A percentile compares a stretch with the other conserved stretches of the same genome.
Evolutionary conservation across 345 rosid species (phyloP).

Genomic region (Lepidium africanum): DNA sequence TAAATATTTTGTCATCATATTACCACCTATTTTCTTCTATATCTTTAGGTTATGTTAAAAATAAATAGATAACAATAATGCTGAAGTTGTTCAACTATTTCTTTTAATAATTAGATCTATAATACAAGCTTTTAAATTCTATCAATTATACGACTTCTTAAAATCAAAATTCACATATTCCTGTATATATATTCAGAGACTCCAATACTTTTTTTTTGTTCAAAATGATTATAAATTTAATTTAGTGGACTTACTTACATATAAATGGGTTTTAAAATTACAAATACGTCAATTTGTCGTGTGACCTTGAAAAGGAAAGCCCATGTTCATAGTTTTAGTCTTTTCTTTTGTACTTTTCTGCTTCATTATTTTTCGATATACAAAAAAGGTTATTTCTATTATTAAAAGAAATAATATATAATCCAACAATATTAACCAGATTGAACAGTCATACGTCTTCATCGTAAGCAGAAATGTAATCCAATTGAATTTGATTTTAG

Average conservation of each 20-base stretch:
- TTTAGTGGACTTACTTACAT: slow-evolving; percentile 6
- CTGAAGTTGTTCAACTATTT: too few species aligned
- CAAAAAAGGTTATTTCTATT: background rate
- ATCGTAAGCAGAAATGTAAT: slow-evolving; percentile 14
- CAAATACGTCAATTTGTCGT: slow-evolving; percentile 29
- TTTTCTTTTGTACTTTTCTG: slow-evolving; percentile 13
- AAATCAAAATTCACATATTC: too few species aligned
- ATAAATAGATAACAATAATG: too few species aligned
- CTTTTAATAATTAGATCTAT: too few species aligned
- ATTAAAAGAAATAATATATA: background rate
- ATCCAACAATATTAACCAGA: background rate
- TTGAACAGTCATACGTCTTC: slow-evolving; percentile 17
- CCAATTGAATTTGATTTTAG: background rate
- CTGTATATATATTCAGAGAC: too few species aligned
- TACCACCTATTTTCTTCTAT: too few species aligned
- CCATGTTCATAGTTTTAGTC: slow-evolving; percentile 8
- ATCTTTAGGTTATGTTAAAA: too few species aligned
- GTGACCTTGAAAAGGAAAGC: slow-evolving; percentile 21
- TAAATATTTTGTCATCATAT: too few species aligned
- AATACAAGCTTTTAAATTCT: too few species aligned
- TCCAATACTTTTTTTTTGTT: too few species aligned
- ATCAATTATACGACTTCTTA: too few species aligned
- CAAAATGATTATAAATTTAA: background rate
- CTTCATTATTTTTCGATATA: slow-evolving; percentile 11
- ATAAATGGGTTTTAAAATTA: background rate